Evolutionary conservation across 2,329 filamentous ascomycete species (phyloP), one percentile per base, ranked within the genome.

Genomic region (Colletotrichum salicis): DNA sequence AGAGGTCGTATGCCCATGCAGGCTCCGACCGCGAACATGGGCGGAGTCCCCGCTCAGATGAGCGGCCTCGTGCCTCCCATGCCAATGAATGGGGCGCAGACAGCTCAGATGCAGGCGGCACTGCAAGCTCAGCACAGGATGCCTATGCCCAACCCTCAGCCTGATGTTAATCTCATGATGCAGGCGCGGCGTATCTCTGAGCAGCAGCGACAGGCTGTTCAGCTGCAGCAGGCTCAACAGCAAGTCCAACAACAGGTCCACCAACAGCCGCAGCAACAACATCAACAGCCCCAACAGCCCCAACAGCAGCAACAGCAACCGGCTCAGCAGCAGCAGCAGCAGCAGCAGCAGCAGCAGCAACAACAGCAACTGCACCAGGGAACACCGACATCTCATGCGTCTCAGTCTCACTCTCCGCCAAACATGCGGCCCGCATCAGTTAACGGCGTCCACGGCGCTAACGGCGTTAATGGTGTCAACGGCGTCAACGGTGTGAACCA

Each of bases 131-230:
- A 92, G 73, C 86, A 89, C 64, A 88, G 92, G 66, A 87, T 94
- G 84, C 87, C 90, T 2, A 81, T 87, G 75, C 80, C 83, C 6
- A 84, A 82, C 61, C 81, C 83, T 8, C 82, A 82, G 55, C 78
- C 88, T 3, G 88, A 91, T 71, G 82, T 88, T 31, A 86, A 86
- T 66, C 80, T 91, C 58, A 85, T 91, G 75, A 83, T 92, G 76
- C 91, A 92, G 76, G 88, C 91, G 19, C 90, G 91, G 66, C 88
- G 90, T 55, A 90, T 93, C 54, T 87, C 92, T 12, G 90, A 93
- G 76, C 89, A 91, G 76, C 90, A 92, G 76, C 85, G 89, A 15
- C 85, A 83, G 51, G 84, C 84, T 13, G 84, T 87, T 4, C 85
- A 87, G 72, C 82, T 85, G 76, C 86, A 87, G 67, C 83, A 85